A percentile compares a stretch with the other conserved stretches of the same genome.
phyloP scores from a whole-genome alignment of 176 grass and related monocot species.

The Oryza punctata region DNA sequence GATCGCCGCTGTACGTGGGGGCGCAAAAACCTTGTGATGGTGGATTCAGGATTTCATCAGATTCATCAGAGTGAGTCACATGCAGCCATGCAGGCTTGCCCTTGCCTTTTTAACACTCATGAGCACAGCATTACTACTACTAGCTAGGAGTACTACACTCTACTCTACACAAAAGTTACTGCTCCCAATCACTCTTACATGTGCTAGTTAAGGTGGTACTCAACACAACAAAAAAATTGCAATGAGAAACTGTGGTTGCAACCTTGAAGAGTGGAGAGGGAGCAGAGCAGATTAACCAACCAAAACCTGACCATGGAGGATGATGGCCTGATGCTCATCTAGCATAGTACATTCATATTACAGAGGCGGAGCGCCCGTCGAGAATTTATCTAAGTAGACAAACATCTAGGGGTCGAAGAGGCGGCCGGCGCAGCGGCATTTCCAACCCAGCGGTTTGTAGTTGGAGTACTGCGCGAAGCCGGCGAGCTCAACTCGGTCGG shows the following conservation, averaged over 20 bases:
- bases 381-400: background rate
- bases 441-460: conserved; percentile 98
- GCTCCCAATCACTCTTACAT: conserved; percentile 31
- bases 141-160: background rate
- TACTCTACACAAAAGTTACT: conserved; percentile 35
- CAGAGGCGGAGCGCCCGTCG: background rate
- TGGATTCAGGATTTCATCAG: conserved; percentile 34
- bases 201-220: background rate
- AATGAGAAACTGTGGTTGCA: background rate
- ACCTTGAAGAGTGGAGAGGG: background rate
- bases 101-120: background rate
- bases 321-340: background rate
- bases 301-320: conserved; percentile 3
- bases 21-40: conserved; percentile 19
- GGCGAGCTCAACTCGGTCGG: background rate
- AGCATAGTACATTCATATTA: background rate
- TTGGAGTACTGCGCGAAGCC: conserved; percentile 68
- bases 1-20: conserved; percentile 27
- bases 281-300: conserved; percentile 24
- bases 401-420: conserved; percentile 70
- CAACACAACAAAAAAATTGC: background rate
- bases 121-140: background rate
- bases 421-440: conserved; percentile 73
- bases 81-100: conserved; percentile 41
- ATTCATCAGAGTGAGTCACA: conserved; percentile 45